Base-by-base conservation (phyloP, 164 flowering plant species). In the Malania oleifera region DNA sequence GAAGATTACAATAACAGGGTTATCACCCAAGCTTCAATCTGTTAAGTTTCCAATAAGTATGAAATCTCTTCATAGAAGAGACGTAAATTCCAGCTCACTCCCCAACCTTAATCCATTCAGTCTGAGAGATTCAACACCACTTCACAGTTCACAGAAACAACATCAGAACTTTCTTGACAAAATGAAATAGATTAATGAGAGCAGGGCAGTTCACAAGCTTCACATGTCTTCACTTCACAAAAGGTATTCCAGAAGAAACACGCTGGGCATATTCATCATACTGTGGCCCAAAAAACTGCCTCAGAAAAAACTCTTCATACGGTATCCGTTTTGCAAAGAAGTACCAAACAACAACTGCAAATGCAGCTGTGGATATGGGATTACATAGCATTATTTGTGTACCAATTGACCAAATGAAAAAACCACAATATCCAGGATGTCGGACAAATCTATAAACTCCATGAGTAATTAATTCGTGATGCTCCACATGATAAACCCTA, bases 321-420 rank as follows among this genome's bases (percentile, higher is more conserved):
- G 83, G 89, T 68, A 95, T 88, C 35, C 97, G 65, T 23, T 53
- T 57, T 0, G 81, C 69, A 65, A 95, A 95, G 68, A 91, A 95
- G 20, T 58, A 59, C 96, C 97, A 95, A 48, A 82, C 81, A 41
- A 88, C 86, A 52, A 82, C 15, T 7, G 83, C 61, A 72, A 88
- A 95, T 22, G 67, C 89, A 66, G 80, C 40, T 0, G 83, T 77
- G 15, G 86, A 88, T 6, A 91, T 8, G 53, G 99, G 99, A 71
- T 95, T 95, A 60, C 87, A 84, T 13, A 95, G 75, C 97, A 95
- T 86, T 53, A 91, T 69, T 67, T 95, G 99, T 15, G 89, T 84
- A 26, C 89, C 97, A 59, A 78, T 75, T 29, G 99, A 76, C 96
- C 96, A 91, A 49, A 95, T 72, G 70, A 88, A 68, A 78, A 90